Percentiles rank a stretch among this genome's conserved stretches.
Evolutionary conservation across 2,329 filamentous ascomycete genomes (phyloP).

Genomic region (Colletotrichum aenigma): DNA sequence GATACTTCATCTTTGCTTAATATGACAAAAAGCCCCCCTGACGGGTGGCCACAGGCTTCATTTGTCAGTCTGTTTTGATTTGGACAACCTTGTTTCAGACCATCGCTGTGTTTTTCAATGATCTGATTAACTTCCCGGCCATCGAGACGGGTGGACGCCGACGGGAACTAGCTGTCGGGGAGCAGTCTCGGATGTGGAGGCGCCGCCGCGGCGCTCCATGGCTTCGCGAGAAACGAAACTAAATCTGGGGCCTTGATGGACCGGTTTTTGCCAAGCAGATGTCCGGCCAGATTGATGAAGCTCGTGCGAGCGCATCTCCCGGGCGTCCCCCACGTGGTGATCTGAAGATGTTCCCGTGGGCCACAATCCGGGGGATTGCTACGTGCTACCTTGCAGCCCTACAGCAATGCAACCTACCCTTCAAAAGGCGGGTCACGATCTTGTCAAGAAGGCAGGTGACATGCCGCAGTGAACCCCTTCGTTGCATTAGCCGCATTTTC

Average conservation of each 20-base stretch:
- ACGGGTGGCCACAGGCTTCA: background rate
- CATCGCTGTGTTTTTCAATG: background rate
- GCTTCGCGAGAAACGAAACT: background rate
- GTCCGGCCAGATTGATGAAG: background rate
- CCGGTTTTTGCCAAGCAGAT: background rate
- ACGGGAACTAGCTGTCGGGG: background rate
- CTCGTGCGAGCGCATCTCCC: background rate
- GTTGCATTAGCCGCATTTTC: background rate
- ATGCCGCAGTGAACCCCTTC: background rate
- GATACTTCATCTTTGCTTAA: background rate
- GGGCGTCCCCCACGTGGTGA: background rate
- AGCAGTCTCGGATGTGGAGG: background rate
- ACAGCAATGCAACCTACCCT: background rate
- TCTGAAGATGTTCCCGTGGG: background rate
- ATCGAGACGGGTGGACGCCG: background rate
- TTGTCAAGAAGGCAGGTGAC: background rate
- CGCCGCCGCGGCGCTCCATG: background rate
- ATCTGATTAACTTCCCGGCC: background rate
- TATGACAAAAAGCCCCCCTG: background rate
- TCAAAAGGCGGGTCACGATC: background rate
- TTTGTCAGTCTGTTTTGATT: background rate
- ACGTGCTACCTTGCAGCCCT: background rate
- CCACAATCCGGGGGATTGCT: background rate
- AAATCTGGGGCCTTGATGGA: background rate
- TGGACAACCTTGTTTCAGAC: background rate